Conservation (phyloP, 176 grass and related monocot genomes). For the Juncus effusus region DNA sequence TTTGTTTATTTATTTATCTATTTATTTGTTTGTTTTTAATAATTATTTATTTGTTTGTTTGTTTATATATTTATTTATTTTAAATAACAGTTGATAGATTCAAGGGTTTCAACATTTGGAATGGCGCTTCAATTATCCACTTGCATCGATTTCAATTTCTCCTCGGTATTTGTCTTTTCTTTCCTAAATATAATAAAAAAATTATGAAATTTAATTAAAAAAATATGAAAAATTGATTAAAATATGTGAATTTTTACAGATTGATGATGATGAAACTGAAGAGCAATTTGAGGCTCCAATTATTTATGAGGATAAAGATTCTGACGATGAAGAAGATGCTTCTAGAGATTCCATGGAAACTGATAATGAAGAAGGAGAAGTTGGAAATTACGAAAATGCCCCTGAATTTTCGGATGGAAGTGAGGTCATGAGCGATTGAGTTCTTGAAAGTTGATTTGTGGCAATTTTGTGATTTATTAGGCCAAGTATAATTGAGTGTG, state of each 20-base stretch:
- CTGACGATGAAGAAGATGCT: constrained; percentile 63
- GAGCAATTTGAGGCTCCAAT: constrained; percentile 37
- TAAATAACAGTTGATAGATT: constrained; percentile 62
- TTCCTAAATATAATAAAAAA: neutral
- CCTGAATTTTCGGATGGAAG: constrained; percentile 60
- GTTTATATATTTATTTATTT: no score
- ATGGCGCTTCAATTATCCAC: constrained; percentile 37
- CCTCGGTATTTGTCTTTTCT: constrained; percentile 30
- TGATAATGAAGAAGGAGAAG: constrained; percentile 33
- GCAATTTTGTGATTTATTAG: no score
- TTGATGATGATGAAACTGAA: constrained; percentile 54
- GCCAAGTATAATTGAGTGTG: no score
- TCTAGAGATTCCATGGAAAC: constrained; percentile 57
- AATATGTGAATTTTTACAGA: constrained; percentile 7
- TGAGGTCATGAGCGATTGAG: constrained; percentile 65
- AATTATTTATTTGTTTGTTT: no score
- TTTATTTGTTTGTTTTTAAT: no score
- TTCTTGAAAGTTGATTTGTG: neutral
- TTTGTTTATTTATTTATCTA: no score
- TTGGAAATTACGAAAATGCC: constrained; percentile 54
- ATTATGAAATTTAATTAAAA: neutral
- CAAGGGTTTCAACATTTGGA: constrained; percentile 50
- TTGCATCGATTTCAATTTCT: constrained; percentile 65
- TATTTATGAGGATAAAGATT: constrained; percentile 37
- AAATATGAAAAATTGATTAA: neutral